Percentiles rank a stretch among this genome's conserved stretches.
These are phyloP conservation scores for Exophiala calicioides DNA, from an alignment of 2,329 filamentous ascomycete species.

Conservation along the genomic window DNA sequence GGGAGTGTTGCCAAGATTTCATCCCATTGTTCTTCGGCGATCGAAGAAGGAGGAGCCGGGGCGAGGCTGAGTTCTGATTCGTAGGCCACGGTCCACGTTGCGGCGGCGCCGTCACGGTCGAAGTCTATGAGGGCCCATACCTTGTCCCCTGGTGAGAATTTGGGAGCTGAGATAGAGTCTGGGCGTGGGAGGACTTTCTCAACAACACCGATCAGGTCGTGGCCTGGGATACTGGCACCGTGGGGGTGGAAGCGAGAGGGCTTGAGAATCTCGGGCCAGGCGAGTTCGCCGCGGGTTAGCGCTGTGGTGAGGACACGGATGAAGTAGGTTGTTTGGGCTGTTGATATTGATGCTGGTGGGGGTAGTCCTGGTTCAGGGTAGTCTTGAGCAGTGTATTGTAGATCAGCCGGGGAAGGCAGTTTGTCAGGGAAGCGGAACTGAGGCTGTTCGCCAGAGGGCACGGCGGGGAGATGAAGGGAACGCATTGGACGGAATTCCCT, in stretches of 20 bases:
- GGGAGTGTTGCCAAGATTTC: conserved; percentile 39
- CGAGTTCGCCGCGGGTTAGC: conserved; percentile 42
- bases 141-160: conserved; percentile 43
- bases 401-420: conserved; percentile 30
- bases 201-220: conserved; percentile 44
- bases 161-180: conserved; percentile 37
- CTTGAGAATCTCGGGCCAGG: conserved; percentile 30
- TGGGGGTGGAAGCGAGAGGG: conserved; percentile 34
- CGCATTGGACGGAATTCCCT: conserved; percentile 2
- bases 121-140: conserved; percentile 44
- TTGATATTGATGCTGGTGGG: conserved; percentile 31
- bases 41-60: conserved; percentile 21
- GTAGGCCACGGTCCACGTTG: conserved; percentile 42
- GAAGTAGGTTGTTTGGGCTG: conserved; percentile 37
- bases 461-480: conserved; percentile 16
- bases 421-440: conserved; percentile 18
- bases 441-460: conserved; percentile 1
- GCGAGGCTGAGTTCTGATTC: conserved; percentile 38
- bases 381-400: conserved; percentile 37
- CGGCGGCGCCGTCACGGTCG: conserved; percentile 43
- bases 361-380: conserved; percentile 39
- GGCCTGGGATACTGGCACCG: conserved; percentile 41
- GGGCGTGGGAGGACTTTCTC: conserved; percentile 36
- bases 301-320: conserved; percentile 44
- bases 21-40: conserved; percentile 34